These are phyloP conservation scores for Dichomitus squalens DNA, from an alignment of 1,284 basidiomycete genomes.

Conservation along the genomic window DNA sequence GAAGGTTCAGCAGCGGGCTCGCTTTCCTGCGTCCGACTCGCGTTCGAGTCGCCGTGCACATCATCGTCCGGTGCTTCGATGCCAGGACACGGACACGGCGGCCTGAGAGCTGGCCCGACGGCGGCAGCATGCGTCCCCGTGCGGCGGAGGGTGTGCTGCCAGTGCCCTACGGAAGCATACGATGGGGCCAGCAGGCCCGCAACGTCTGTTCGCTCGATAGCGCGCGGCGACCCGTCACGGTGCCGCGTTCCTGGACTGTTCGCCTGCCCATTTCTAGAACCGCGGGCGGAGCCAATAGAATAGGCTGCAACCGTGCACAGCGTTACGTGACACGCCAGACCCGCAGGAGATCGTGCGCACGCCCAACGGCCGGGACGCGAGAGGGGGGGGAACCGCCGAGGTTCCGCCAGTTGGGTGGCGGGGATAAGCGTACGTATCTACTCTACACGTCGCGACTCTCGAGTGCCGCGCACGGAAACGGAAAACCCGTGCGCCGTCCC, in stretches of 20 bases:
- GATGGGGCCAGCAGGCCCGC: background rate
- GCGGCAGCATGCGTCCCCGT: background rate
- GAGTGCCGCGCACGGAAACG: background rate
- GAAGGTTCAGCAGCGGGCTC: no score
- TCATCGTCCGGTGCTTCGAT: no score
- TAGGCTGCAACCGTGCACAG: background rate
- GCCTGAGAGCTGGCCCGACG: background rate
- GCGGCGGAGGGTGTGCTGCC: background rate
- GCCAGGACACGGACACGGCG: background rate
- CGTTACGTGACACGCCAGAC: background rate
- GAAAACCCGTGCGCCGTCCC: background rate
- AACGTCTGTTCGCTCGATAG: background rate
- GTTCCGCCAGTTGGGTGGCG: background rate
- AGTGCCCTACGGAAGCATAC: background rate
- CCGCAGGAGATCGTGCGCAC: background rate
- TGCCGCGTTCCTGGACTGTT: background rate
- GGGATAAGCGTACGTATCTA: background rate
- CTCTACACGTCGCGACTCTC: no score
- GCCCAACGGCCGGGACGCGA: background rate
- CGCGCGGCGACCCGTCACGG: background rate
- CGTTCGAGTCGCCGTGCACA: no score
- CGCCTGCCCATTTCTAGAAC: background rate
- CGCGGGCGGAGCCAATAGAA: background rate
- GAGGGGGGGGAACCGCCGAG: background rate
- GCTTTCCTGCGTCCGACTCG: no score